Base-by-base conservation (phyloP, 192 early-diverging fungal genomes). In the Phycomyces nitens region DNA sequence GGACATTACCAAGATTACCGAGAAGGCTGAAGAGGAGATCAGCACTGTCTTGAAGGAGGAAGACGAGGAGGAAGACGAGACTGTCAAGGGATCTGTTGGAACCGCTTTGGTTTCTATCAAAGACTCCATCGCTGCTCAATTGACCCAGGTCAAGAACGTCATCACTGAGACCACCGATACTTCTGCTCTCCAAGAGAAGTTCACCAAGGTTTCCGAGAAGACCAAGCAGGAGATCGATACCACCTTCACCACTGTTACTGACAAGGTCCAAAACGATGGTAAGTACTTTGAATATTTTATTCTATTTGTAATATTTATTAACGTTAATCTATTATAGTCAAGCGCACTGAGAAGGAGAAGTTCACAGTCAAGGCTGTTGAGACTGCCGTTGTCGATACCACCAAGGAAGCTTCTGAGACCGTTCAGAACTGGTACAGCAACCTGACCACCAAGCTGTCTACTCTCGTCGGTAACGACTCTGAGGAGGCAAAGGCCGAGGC, bases 1-100 rank as follows among this genome's bases (percentile, higher is more conserved):
- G 24, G 62, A 64, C 23, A 41, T 64, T 20, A 16, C 51, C n/a
- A 55, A 23, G 22, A 64, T 64, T 15, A 54, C 54, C 34, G 26
- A 39, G 14, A 14, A 24, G 14, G 34, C 62, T 4, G 53, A 53
- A 7, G 34, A 11, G 15, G 52, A 64, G n/a, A 15, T 64, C 22
- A n/a, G 23, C 39, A 40, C 53, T 1, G 53, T 64, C 14, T 55
- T 64, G 15, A 54, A 64, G n/a, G 62, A 64, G 40, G 53, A 62
- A 62, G 29, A 56, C 26, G 1, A 56, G 55, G 10, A 38, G 39
- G 16, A 56, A 2, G 29, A 34, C 49, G 39, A 62, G 49, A 52
- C 47, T 38, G 60, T 52, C 34, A 49, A 62, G 10, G 60, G 52
- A 34, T 34, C 29, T 7, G 29, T 34, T 34, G 29, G 29, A 34